Conservation (phyloP, 2,329 filamentous ascomycete species). For the Xylariaceae sp. region DNA sequence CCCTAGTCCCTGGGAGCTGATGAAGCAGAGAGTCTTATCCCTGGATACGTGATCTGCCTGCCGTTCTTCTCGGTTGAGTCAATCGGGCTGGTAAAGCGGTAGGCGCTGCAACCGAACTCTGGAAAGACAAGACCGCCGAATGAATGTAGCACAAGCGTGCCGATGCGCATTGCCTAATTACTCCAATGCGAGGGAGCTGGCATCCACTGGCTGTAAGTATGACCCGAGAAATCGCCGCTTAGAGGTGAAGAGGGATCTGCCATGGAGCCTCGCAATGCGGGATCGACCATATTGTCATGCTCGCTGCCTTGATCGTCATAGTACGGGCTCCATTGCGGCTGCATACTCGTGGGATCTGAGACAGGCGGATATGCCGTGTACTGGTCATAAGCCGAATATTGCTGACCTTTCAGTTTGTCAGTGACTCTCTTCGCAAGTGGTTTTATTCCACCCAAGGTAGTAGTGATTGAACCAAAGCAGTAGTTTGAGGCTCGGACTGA, state of each 20-base stretch:
- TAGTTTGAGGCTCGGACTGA: too few relatives aligned
- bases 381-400: slow-evolving; percentile 25
- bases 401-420: slow-evolving; percentile 26
- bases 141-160: too few relatives aligned
- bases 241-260: slow-evolving; percentile 24
- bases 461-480: too few relatives aligned
- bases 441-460: too few relatives aligned
- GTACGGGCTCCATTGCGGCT: slow-evolving; percentile 26
- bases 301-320: slow-evolving; percentile 22
- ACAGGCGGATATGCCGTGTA: slow-evolving; percentile 23
- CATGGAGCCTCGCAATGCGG: slow-evolving; percentile 25
- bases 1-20: too few relatives aligned
- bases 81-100: too few relatives aligned
- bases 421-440: slow-evolving; percentile 5
- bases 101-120: too few relatives aligned
- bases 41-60: too few relatives aligned
- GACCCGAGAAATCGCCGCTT: slow-evolving; percentile 21
- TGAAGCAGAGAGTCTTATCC: too few relatives aligned
- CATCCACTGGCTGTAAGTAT: slow-evolving; percentile 27
- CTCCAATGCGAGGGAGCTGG: slow-evolving; percentile 26
- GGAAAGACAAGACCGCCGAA: too few relatives aligned
- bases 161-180: slow-evolving; percentile 19
- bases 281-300: slow-evolving; percentile 30
- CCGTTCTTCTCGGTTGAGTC: too few relatives aligned
- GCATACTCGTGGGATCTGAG: slow-evolving; percentile 20